Conservation (phyloP, 805 yeast species). For the Wickerhamiella slavikovae region DNA sequence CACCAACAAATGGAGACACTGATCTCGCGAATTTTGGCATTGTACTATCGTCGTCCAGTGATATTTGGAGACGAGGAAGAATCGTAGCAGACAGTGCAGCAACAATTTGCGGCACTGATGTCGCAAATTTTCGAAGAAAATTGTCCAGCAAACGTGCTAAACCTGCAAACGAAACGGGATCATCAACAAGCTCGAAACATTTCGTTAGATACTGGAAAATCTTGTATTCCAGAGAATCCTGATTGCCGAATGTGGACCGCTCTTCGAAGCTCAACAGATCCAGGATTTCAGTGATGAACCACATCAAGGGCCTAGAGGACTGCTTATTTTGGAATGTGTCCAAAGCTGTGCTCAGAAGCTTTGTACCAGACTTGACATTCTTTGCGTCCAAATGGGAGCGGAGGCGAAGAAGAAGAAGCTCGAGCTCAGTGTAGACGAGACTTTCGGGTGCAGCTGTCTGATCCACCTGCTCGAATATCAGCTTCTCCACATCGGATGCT, state of each 20-base stretch:
- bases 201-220: conserved; percentile 24
- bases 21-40: no score
- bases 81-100: conserved; percentile 20
- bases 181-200: conserved; percentile 27
- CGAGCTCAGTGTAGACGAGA: no score
- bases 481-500: neutral
- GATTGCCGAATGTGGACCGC: conserved; percentile 3
- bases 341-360: no score
- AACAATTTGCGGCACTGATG: conserved; percentile 34
- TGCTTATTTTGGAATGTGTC: neutral
- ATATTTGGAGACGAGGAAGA: conserved; percentile 2
- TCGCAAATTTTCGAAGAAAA: conserved; percentile 30
- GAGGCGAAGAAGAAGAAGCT: no score
- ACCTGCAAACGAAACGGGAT: conserved; percentile 24
- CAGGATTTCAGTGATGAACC: conserved; percentile 2
- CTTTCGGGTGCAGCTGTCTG: no score
- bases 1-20: no score
- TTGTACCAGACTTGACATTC: no score
- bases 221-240: conserved; percentile 4
- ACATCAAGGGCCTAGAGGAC: conserved; percentile 1
- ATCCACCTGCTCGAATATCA: neutral
- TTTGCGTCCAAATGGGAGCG: no score
- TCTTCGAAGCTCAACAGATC: conserved; percentile 1
- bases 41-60: no score
- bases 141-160: conserved; percentile 32